Base-by-base conservation (phyloP, 768 basidiomycete genomes). In the Hypholoma fasciculare region DNA sequence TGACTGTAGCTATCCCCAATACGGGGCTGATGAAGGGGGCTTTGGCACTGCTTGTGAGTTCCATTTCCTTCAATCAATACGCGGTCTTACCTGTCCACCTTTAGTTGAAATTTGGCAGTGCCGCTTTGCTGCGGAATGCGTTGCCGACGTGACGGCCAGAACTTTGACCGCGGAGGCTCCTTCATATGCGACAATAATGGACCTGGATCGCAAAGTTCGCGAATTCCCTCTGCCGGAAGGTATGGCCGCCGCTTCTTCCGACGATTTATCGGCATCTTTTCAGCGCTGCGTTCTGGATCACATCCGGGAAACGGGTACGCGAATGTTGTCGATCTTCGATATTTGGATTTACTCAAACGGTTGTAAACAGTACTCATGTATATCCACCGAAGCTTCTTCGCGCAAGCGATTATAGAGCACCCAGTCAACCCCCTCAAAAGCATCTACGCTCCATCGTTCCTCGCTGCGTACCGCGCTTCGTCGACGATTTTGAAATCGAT, bases 371-470 rank as follows among this genome's bases (percentile, higher is more conserved):
- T 84, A 19, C 73, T 87, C 16, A 74, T 87, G 66, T 85, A 85
- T 66, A 80, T 89, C 34, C 86, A 87, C 63, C 79, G 87, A 23
- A 79, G 79, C 57, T 90, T 87, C 75, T 89, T 89, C 59, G 87
- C 88, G 0, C 85, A 86, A 64, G 88, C 88, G 3, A 82, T 89
- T 61, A 83, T 86, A 23, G 86, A 89, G 56, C 78, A 84, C 38
- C 87, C 88, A 0, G 69, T 71, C 26, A 87, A 89, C 67, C 88
- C 88, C 0, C 75, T 89, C 42, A 83, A 85, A 68, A 87, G 85
- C 61, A 68, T 76, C 6, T 89, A 88, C 51, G 82, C 85, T 0
- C 82, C 81, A 0, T 87, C 85, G 0, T 89, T 90, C 60, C 69
- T 88, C 1, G 85, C 87, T 2, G 76, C 85, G 3, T 87, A 86